Conservation (phyloP, 164 flowering plant genomes). For the Stephania cephalantha region DNA sequence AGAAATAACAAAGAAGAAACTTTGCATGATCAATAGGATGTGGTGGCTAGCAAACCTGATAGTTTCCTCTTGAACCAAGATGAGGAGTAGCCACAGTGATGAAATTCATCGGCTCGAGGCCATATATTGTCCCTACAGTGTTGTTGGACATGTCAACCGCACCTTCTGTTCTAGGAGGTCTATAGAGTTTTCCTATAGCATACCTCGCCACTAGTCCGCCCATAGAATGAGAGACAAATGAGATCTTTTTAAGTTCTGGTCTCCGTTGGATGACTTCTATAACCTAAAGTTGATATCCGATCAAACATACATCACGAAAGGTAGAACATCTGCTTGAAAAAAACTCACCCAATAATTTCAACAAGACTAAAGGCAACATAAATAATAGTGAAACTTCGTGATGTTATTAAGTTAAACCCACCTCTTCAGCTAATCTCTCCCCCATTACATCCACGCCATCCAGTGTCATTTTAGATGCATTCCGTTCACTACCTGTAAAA, state of each 20-base stretch:
- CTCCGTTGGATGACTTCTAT: constrained; percentile 52
- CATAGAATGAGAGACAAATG: constrained; percentile 87
- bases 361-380: background rate
- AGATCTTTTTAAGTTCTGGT: constrained; percentile 60
- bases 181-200: constrained; percentile 79
- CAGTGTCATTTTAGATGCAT: constrained; percentile 53
- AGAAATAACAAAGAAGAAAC: background rate
- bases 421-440: constrained; percentile 84
- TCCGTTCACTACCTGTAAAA: constrained; percentile 75
- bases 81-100: constrained; percentile 96
- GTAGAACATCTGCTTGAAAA: background rate
- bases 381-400: background rate
- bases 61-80: constrained; percentile 96
- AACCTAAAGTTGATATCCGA: constrained; percentile 38
- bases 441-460: constrained; percentile 99
- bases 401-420: constrained; percentile 17
- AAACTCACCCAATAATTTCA: background rate
- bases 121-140: constrained; percentile 61
- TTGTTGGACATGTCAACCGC: constrained; percentile 19
- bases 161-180: constrained; percentile 31
- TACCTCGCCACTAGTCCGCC: constrained; percentile 96
- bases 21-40: background rate
- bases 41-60: constrained; percentile 53
- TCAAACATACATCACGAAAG: background rate
- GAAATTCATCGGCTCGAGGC: constrained; percentile 84